These are phyloP conservation scores for Aspergillus indologenus DNA, from an alignment of 495 filamentous ascomycete species.

Conservation along the genomic window DNA sequence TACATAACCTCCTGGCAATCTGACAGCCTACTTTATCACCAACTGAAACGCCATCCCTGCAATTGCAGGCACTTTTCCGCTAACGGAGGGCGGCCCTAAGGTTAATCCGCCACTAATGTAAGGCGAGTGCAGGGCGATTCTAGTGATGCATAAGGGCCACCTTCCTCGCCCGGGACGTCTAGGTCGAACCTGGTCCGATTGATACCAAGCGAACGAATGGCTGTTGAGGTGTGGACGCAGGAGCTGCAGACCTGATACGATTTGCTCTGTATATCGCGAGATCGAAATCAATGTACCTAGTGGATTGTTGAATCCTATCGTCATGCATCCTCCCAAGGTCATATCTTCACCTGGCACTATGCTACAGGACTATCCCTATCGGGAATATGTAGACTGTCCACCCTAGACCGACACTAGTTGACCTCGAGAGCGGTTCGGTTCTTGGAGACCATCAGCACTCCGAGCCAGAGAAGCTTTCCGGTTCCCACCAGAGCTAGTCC, in stretches of 20 bases:
- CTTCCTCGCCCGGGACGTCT: neutral
- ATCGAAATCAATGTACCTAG: neutral
- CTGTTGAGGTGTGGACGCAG: neutral
- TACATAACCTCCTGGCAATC: conserved; percentile 1
- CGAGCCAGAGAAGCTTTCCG: conserved; percentile 6
- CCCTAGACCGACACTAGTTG: neutral
- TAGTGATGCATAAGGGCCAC: neutral
- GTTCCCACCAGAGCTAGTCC: neutral
- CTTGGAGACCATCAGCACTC: conserved; percentile 8
- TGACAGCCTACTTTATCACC: neutral
- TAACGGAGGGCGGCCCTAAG: neutral
- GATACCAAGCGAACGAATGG: neutral
- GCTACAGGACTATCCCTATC: neutral
- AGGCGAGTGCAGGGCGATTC: neutral
- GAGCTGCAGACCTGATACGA: neutral
- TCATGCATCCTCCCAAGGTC: conserved; percentile 2
- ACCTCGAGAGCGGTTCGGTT: conserved; percentile 1
- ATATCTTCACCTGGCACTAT: neutral
- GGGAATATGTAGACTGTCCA: neutral
- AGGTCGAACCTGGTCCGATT: neutral
- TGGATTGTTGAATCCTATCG: conserved; percentile 1
- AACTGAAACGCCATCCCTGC: neutral
- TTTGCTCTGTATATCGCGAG: neutral
- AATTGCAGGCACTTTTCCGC: neutral
- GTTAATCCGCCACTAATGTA: conserved; percentile 6